Evolutionary conservation across 768 basidiomycete species (phyloP).

Genomic region (Suillus variegatus): DNA sequence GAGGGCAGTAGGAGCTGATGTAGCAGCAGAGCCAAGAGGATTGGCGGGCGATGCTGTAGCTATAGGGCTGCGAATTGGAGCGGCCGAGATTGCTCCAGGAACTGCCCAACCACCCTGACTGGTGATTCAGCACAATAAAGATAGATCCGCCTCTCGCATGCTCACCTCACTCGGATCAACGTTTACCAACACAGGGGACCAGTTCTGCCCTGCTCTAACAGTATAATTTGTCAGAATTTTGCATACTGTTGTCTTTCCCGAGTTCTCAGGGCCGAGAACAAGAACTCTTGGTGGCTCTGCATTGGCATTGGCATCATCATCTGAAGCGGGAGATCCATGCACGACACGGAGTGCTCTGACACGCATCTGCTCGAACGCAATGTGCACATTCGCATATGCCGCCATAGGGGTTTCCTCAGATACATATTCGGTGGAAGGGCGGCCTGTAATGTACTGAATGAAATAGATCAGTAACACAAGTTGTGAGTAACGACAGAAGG

Average conservation of each 20-base stretch:
- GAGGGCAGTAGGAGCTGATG: slow-evolving; percentile 75
- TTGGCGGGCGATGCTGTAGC: slow-evolving; percentile 78
- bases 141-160: slow-evolving; percentile 4
- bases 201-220: slow-evolving; percentile 73
- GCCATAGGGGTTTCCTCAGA: slow-evolving; percentile 91
- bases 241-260: slow-evolving; percentile 89
- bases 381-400: slow-evolving; percentile 83
- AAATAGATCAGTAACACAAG: slow-evolving; percentile 10
- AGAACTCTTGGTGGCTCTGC: slow-evolving; percentile 79
- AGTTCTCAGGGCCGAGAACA: slow-evolving; percentile 87
- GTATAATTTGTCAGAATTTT: slow-evolving; percentile 91
- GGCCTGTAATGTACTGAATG: slow-evolving; percentile 74
- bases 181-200: slow-evolving; percentile 80
- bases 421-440: slow-evolving; percentile 86
- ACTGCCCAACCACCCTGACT: slow-evolving; percentile 77
- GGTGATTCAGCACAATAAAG: slow-evolving; percentile 15
- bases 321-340: slow-evolving; percentile 57
- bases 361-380: slow-evolving; percentile 91
- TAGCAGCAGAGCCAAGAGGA: slow-evolving; percentile 75
- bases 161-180: slow-evolving; percentile 81
- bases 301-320: slow-evolving; percentile 44
- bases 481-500: not conserved
- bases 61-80: slow-evolving; percentile 63
- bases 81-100: slow-evolving; percentile 79
- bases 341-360: slow-evolving; percentile 74